Conservation (phyloP, 2,329 filamentous ascomycete species). For the Aureobasidium sp. region DNA sequence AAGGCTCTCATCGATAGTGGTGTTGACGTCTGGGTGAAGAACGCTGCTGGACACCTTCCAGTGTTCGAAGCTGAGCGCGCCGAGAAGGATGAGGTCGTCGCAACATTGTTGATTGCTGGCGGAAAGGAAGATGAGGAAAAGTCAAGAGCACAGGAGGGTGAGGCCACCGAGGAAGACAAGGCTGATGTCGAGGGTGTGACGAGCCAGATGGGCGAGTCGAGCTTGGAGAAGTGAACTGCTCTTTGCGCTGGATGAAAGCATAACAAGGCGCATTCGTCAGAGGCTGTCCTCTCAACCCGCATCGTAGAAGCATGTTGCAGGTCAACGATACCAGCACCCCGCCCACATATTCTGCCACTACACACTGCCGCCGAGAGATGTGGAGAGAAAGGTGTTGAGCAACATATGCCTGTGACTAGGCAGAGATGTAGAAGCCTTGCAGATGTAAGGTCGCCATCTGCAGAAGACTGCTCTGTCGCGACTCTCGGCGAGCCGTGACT, state of each 20-base stretch:
- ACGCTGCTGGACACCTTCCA: slow-evolving; percentile 69
- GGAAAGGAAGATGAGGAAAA: slow-evolving; percentile 33
- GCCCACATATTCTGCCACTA: not conserved
- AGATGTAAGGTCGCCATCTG: not conserved
- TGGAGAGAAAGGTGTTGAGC: not conserved
- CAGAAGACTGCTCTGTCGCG: not conserved
- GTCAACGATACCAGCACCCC: not conserved
- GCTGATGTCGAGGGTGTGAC: slow-evolving; percentile 11
- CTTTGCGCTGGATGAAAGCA: not conserved
- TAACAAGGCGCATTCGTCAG: not conserved
- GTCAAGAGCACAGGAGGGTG: slow-evolving; percentile 16
- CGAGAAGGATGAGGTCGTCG: slow-evolving; percentile 43
- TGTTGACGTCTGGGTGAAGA: slow-evolving; percentile 69
- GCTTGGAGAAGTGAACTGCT: slow-evolving; percentile 1
- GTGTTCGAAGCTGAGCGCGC: slow-evolving; percentile 45
- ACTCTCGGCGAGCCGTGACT: not conserved
- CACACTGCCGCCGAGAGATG: not conserved
- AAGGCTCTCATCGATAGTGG: slow-evolving; percentile 69
- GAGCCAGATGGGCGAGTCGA: slow-evolving; percentile 5
- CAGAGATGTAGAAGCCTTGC: not conserved
- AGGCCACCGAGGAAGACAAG: slow-evolving; percentile 12
- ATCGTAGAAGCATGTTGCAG: not conserved
- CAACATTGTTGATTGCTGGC: slow-evolving; percentile 41
- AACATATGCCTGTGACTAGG: not conserved
- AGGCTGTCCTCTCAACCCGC: not conserved